Percentiles rank a stretch among this genome's conserved stretches.
phyloP scores from a whole-genome alignment of 495 filamentous ascomycete genomes.

The Astrothelium macrocarpum region DNA sequence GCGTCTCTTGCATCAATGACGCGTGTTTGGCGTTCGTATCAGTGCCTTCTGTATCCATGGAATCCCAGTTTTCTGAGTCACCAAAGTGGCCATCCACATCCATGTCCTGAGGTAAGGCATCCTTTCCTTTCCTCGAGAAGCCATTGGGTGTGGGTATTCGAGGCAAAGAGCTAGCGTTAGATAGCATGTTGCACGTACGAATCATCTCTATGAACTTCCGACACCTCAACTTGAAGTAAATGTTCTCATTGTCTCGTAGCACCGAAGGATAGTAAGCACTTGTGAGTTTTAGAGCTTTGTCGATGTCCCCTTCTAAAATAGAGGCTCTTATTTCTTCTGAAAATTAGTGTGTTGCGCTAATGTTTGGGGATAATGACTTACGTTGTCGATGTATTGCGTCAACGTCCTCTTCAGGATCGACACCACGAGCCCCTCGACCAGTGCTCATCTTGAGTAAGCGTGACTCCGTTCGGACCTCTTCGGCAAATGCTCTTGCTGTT shows the following conservation, averaged over 20 bases:
- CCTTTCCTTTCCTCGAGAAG: conserved; percentile 1
- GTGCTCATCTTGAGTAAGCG: conserved; percentile 26
- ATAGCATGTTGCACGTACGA: conserved; percentile 62
- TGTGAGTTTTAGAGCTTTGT: conserved; percentile 75
- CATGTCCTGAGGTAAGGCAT: not conserved
- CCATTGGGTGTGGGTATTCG: conserved; percentile 8
- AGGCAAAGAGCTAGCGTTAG: conserved; percentile 31
- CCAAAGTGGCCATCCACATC: not conserved
- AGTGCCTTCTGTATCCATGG: conserved; percentile 11
- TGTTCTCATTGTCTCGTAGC: conserved; percentile 71
- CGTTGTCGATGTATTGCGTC: conserved; percentile 83
- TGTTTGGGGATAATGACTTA: conserved; percentile 32
- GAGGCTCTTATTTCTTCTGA: conserved; percentile 68
- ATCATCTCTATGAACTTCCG: conserved; percentile 97
- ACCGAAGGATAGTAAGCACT: conserved; percentile 71
- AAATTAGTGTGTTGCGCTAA: not conserved
- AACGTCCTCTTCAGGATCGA: conserved; percentile 75
- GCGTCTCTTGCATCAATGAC: conserved; percentile 54
- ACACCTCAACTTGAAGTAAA: conserved; percentile 83
- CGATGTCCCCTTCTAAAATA: conserved; percentile 88
- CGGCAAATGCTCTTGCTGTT: conserved; percentile 77
- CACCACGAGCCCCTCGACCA: conserved; percentile 44
- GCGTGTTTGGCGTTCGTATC: conserved; percentile 38
- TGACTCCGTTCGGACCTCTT: conserved; percentile 69
- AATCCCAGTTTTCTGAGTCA: conserved; percentile 5